These are phyloP conservation scores for Pseudogymnoascus sp. DNA, from an alignment of 2,329 filamentous ascomycete species.

Conservation along the genomic window DNA sequence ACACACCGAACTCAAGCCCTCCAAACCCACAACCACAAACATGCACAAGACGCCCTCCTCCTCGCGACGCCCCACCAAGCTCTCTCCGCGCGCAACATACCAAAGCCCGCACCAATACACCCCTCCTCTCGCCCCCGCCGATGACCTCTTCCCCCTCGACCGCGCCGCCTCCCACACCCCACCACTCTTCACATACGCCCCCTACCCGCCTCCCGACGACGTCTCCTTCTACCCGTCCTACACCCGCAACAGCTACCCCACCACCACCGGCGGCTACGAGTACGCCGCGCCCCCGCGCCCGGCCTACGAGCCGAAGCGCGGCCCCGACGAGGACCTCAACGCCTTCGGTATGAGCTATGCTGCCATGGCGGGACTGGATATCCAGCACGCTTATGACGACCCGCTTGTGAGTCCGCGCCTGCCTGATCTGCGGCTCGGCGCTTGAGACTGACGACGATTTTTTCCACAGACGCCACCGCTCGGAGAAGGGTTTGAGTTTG, in stretches of 20 bases:
- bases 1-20: constrained; percentile 34
- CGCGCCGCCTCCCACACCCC: constrained; percentile 67
- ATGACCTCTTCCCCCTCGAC: constrained; percentile 57
- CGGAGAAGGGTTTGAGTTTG: neutral
- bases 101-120: constrained; percentile 46
- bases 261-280: constrained; percentile 39
- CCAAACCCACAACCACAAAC: constrained; percentile 16
- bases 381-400: constrained; percentile 55
- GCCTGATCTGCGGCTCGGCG: neutral
- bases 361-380: constrained; percentile 55
- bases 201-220: constrained; percentile 60
- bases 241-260: constrained; percentile 34
- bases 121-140: constrained; percentile 50
- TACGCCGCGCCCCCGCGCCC: constrained; percentile 39
- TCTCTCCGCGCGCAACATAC: constrained; percentile 31
- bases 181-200: constrained; percentile 57
- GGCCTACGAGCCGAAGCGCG: constrained; percentile 49
- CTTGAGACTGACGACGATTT: neutral
- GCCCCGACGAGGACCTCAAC: constrained; percentile 45
- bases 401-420: constrained; percentile 2
- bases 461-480: neutral
- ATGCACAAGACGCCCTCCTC: constrained; percentile 18
- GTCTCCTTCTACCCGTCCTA: constrained; percentile 49
- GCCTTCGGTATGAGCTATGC: constrained; percentile 60
- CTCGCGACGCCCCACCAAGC: constrained; percentile 12